Conservation (phyloP, 176 grass and related monocot genomes). For the Lolium perenne region DNA sequence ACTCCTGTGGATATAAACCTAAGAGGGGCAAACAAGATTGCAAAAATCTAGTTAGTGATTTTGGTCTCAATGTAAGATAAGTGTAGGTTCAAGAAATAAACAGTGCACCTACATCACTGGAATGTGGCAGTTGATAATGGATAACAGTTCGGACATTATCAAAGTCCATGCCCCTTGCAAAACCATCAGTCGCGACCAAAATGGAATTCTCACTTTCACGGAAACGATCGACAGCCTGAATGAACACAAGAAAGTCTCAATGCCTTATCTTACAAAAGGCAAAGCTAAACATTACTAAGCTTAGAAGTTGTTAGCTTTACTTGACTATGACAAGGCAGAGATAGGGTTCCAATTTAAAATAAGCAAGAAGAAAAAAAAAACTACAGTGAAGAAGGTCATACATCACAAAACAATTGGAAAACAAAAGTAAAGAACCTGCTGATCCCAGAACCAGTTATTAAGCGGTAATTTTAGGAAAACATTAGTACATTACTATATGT, state of each 20-base stretch:
- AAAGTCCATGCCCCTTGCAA: constrained; percentile 90
- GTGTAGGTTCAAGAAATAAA: constrained; percentile 25
- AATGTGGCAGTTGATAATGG: constrained; percentile 92
- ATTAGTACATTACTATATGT: neutral
- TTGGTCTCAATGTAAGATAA: constrained; percentile 6
- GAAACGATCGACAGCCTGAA: constrained; percentile 86
- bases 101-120: constrained; percentile 70
- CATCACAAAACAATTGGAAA: too few species aligned
- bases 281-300: too few species aligned
- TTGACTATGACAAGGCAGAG: too few species aligned
- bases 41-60: constrained; percentile 30
- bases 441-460: constrained; percentile 11
- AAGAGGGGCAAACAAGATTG: constrained; percentile 7
- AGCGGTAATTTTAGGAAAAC: neutral
- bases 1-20: constrained; percentile 99
- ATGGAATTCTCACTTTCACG: constrained; percentile 75
- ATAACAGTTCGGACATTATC: constrained; percentile 88
- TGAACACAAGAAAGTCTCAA: constrained; percentile 33
- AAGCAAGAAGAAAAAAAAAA: neutral
- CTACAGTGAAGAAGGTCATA: too few species aligned
- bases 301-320: too few species aligned
- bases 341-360: too few species aligned
- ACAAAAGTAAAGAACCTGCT: neutral
- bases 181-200: constrained; percentile 88
- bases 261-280: too few species aligned